Base-by-base conservation (phyloP, 257 asterid species). In the Phtheirospermum japonicum region DNA sequence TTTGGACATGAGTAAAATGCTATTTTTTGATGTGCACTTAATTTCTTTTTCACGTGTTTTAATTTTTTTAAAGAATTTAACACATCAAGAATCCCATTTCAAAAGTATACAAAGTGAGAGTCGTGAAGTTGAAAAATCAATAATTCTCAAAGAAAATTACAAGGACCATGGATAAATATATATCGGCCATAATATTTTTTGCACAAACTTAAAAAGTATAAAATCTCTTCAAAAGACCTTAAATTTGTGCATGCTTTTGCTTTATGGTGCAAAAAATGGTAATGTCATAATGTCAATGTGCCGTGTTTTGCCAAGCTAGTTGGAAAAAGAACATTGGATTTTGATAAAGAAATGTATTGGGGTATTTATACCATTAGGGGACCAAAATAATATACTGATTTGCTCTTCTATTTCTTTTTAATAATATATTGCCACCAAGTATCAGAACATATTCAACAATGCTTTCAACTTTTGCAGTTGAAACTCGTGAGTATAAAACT, bases 371-470 rank as follows among this genome's bases (percentile, higher is more conserved):
- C n/a, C n/a, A n/a, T 69, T 66, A 79, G 84, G 86, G 86, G 83
- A 77, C 84, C 86, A 82, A 74, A 76, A 59, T 36, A 26, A 62
- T 50, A 63, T 14, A 33, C 36, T 51, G 72, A 73, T 45, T 71
- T 71, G 46, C 64, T 71, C 65, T 73, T 65, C 4, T 75, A 1
- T 36, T 36, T 36, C 42, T 9, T 36, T 36, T 36, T 36, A 36
- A 36, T 72, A 79, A 77, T 81, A 75, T 70, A 71, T 68, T 73
- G 79, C 80, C 89, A 80, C 87, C 76, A 68, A 58, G 55, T 10
- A 39, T 23, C 13, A 57, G 81, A 78, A 76, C 79, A 75, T 78
- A 85, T 85, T 85, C 83, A 82, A 85, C 77, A 58, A 69, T 39
- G 84, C 77, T 75, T 78, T 85, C 82, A 54, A 66, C 68, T 14